Conservation (phyloP, 2,329 filamentous ascomycete species). For the Cercospora zeina region DNA sequence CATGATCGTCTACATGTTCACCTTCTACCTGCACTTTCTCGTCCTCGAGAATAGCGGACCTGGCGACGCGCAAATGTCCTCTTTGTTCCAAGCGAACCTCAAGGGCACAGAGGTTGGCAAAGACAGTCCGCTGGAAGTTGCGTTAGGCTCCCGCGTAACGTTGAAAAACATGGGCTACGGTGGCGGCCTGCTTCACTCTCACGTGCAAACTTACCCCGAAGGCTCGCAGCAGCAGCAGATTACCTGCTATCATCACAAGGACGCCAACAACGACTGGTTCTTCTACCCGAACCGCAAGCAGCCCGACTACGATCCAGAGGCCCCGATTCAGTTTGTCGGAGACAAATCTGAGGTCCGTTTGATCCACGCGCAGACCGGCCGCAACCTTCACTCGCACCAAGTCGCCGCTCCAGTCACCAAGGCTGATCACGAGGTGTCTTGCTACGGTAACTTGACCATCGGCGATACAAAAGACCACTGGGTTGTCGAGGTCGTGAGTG, state of each 20-base stretch:
- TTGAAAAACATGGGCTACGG: slow-evolving; percentile 99
- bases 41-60: slow-evolving; percentile 92
- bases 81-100: slow-evolving; percentile 95
- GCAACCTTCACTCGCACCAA: slow-evolving; percentile 93
- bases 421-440: slow-evolving; percentile 87
- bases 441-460: slow-evolving; percentile 91
- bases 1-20: slow-evolving; percentile 88
- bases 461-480: slow-evolving; percentile 98
- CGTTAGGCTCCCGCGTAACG: slow-evolving; percentile 82
- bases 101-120: slow-evolving; percentile 90
- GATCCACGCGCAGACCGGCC: slow-evolving; percentile 91
- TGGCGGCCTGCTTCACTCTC: slow-evolving; percentile 91
- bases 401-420: slow-evolving; percentile 88
- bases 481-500: slow-evolving; percentile 86
- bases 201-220: slow-evolving; percentile 93
- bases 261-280: slow-evolving; percentile 99
- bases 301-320: slow-evolving; percentile 68
- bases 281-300: slow-evolving; percentile 90
- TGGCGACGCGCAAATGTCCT: slow-evolving; percentile 99
- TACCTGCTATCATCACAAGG: slow-evolving; percentile 99
- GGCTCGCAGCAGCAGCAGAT: slow-evolving; percentile 94
- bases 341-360: slow-evolving; percentile 79
- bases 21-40: slow-evolving; percentile 91
- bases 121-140: slow-evolving; percentile 90
- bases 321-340: slow-evolving; percentile 69